Percentiles rank a stretch among this genome's conserved stretches.
Evolutionary conservation across 192 early-diverging fungal species (phyloP).

Genomic region (Coemansia sp.): DNA sequence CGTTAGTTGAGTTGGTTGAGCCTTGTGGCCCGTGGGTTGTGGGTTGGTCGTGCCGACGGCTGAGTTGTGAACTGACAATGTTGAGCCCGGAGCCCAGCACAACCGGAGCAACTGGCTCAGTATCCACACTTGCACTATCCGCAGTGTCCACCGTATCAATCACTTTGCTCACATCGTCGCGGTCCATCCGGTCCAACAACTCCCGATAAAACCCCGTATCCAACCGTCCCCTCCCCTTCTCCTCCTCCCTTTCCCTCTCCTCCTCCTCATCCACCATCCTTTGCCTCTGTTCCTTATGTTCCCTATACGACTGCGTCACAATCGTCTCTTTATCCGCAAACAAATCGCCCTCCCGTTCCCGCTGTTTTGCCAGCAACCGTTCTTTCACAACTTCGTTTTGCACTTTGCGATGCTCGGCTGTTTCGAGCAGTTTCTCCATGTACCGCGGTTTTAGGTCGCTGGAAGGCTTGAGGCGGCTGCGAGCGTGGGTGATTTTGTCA

Average conservation of each 20-base stretch:
- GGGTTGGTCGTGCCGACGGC: background rate
- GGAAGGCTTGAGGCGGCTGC: constrained; percentile 9
- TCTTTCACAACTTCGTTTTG: constrained; percentile 41
- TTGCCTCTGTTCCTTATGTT: constrained; percentile 41
- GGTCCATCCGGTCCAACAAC: constrained; percentile 54
- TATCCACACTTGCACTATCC: background rate
- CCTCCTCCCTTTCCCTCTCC: constrained; percentile 5
- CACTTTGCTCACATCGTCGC: constrained; percentile 66
- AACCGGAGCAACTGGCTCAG: background rate
- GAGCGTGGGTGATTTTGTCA: constrained; percentile 21
- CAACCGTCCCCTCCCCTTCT: background rate
- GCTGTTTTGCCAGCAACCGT: constrained; percentile 35
- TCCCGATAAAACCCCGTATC: constrained; percentile 24
- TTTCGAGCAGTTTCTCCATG: constrained; percentile 46
- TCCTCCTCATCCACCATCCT: constrained; percentile 36
- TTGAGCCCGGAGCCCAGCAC: background rate
- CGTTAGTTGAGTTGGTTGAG: background rate
- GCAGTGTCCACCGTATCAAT: constrained; percentile 12
- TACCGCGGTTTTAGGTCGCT: constrained; percentile 40
- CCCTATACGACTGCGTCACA: constrained; percentile 40
- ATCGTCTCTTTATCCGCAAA: constrained; percentile 45
- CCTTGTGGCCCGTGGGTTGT: background rate
- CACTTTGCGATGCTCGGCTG: constrained; percentile 37
- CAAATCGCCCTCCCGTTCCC: constrained; percentile 35
- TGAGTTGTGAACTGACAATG: background rate